Conservation (phyloP, 2,329 filamentous ascomycete genomes). For the Cladophialophora bantiana region DNA sequence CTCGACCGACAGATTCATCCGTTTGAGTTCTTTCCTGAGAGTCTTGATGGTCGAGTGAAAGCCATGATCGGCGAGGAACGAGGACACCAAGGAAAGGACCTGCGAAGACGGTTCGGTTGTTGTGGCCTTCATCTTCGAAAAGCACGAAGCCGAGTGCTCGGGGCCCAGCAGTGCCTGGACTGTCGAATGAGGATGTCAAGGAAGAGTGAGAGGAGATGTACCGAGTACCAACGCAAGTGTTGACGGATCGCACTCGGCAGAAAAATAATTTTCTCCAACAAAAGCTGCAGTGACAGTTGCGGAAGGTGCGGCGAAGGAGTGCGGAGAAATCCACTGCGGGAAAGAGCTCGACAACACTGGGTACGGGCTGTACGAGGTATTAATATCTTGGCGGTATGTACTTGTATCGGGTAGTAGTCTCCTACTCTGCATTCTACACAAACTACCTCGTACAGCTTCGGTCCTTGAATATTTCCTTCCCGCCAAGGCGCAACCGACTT, state of each 20-base stretch:
- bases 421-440: too few species aligned
- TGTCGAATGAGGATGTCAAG: neutral
- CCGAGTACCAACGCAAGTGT: neutral
- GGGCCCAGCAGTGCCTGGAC: neutral
- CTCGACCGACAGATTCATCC: slow-evolving; percentile 31
- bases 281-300: neutral
- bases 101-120: slow-evolving; percentile 59
- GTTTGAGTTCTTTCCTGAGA: slow-evolving; percentile 61
- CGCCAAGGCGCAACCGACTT: too few species aligned
- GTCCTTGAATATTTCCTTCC: too few species aligned
- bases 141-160: neutral
- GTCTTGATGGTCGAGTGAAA: slow-evolving; percentile 67
- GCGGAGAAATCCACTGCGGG: neutral
- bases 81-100: slow-evolving; percentile 70
- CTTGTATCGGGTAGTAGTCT: too few species aligned
- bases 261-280: slow-evolving; percentile 7
- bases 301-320: neutral
- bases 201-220: neutral
- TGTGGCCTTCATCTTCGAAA: slow-evolving; percentile 31
- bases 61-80: slow-evolving; percentile 71
- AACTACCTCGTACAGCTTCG: too few species aligned
- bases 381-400: too few species aligned
- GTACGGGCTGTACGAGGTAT: too few species aligned
- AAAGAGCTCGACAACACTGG: too few species aligned
- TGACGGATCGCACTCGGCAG: neutral